A percentile compares a stretch with the other conserved stretches of the same genome.
These are phyloP conservation scores for Eremochloa ophiuroides DNA, from an alignment of 176 grass and related monocot genomes.

Conservation along the genomic window DNA sequence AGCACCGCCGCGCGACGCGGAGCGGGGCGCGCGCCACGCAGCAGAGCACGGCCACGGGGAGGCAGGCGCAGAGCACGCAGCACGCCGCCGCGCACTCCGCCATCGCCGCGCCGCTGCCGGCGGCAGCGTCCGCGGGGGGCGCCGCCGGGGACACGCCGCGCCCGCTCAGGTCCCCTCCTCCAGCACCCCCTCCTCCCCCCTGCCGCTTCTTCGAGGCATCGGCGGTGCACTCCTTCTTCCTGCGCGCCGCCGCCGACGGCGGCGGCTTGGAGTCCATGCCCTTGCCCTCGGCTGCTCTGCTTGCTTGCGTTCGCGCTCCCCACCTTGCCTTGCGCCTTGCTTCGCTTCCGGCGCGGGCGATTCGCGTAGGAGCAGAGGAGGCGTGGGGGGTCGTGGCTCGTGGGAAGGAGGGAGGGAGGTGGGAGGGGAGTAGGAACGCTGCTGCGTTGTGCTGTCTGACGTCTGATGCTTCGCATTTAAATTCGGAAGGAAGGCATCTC, in stretches of 20 bases:
- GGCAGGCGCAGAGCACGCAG: constrained; percentile 72
- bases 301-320: no score
- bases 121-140: constrained; percentile 1
- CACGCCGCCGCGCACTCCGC: constrained; percentile 57
- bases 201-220: constrained; percentile 22
- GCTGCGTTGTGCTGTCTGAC: not conserved
- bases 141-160: constrained; percentile 7
- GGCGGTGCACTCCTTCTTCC: constrained; percentile 18
- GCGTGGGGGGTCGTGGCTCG: not conserved
- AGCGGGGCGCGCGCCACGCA: constrained; percentile 56
- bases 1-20: constrained; percentile 40
- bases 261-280: not conserved
- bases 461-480: constrained; percentile 11
- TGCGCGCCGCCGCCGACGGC: not conserved
- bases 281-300: not conserved
- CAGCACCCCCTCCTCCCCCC: not conserved
- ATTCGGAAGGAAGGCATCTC: not conserved
- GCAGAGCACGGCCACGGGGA: constrained; percentile 51
- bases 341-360: not conserved
- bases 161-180: not conserved
- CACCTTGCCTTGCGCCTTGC: not conserved
- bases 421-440: not conserved
- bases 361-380: not conserved
- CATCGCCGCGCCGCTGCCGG: constrained; percentile 14
- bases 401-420: not conserved